phyloP scores from a whole-genome alignment of 176 grass and related monocot species.

The Bothriochloa decipiens region DNA sequence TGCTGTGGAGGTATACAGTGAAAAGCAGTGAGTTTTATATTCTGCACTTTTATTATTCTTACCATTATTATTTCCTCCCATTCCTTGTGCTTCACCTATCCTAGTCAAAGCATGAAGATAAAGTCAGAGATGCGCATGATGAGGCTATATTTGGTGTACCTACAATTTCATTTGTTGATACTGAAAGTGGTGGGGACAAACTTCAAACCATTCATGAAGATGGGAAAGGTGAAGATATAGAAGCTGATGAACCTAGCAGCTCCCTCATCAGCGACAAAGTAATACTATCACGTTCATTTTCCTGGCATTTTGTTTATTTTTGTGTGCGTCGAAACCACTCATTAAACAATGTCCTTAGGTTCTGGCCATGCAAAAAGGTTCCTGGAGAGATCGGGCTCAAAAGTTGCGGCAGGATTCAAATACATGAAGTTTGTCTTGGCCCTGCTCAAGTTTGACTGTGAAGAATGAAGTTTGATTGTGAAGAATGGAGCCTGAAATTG shows the following conservation, averaged over 20 bases:
- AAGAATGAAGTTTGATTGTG: too few relatives aligned
- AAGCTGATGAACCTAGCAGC: conserved; percentile 34
- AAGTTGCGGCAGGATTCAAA: conserved; percentile 58
- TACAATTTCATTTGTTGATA: conserved; percentile 45
- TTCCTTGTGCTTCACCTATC: conserved; percentile 37
- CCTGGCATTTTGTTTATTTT: conserved; percentile 16
- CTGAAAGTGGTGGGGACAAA: conserved; percentile 38
- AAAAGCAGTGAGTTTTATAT: conserved; percentile 30
- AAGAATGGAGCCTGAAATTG: not conserved
- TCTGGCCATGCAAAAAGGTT: conserved; percentile 76
- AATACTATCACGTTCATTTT: conserved; percentile 28
- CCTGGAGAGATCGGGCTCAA: conserved; percentile 80
- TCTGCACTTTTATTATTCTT: conserved; percentile 13
- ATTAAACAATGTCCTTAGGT: conserved; percentile 46
- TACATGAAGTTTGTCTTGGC: conserved; percentile 46
- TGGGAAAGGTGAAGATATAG: conserved; percentile 33
- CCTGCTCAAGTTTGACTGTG: not conserved
- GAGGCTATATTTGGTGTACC: conserved; percentile 89
- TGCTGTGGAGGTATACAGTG: conserved; percentile 70
- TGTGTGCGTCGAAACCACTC: conserved; percentile 22
- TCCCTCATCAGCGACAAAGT: conserved; percentile 74
- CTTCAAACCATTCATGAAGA: conserved; percentile 38
- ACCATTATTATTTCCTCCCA: not conserved
- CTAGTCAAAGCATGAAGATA: conserved; percentile 80
- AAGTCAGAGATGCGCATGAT: conserved; percentile 82